Base-by-base conservation (phyloP, 2,329 filamentous ascomycete genomes). In the Coleophoma crateriformis region DNA sequence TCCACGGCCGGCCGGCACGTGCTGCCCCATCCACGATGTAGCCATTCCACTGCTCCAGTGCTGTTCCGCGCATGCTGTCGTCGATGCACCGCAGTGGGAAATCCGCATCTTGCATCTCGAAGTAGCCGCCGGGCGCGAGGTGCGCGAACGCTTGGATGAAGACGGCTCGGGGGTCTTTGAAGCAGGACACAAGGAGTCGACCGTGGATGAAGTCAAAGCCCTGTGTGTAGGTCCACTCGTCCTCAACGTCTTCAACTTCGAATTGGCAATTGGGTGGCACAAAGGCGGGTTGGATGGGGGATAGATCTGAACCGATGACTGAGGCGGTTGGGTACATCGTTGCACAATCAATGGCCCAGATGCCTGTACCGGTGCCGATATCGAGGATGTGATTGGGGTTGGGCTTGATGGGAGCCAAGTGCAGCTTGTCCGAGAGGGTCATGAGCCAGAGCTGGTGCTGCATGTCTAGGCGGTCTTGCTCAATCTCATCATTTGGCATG, bases 171-270 rank as follows among this genome's bases (percentile, higher is more conserved):
- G 37, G 45, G 44, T 50, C 38, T 41, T 33, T 50, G 39, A 43
- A 42, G 32, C 43, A 47, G 32, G 37, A 41, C 8, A 51, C 32
- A 64, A 78, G 68, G 22, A 72, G 65, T 17, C 75, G 68, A 37
- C 65, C 61, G 58, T 77, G 74, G 50, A 78, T 71, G 51, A 70
- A 72, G 57, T 77, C 74, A 58, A 77, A 77, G 53, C 73, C 64
- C 1, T 67, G 60, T 51, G 71, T 73, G 3, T 38, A 49, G 17
- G 71, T 62, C 76, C 76, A 79, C 7, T 70, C 63, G 47, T 72
- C 65, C 56, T 76, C 71, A 11, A 73, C 66, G 54, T 78, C 75
- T 53, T 78, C 74, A 12, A 78, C 66, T 45, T 76, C 61, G 58
- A 78, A 78, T 19, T 66, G 65, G 33, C 76, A 65, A 53, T 78